phyloP scores from a whole-genome alignment of 129 eudicot genomes.

The Arctium minus region DNA sequence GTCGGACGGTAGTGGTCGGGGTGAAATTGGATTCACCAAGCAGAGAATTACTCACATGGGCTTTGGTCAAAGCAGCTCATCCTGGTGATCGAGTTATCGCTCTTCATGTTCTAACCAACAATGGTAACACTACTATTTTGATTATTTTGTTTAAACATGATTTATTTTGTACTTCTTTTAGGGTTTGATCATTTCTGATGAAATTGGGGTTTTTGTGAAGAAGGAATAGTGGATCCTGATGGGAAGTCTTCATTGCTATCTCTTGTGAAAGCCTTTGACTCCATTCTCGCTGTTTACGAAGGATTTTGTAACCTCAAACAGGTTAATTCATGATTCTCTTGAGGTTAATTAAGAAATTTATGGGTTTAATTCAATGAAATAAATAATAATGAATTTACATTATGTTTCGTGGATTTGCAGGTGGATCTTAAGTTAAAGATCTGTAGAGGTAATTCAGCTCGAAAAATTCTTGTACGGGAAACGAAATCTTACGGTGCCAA shows the following conservation, averaged over 20 bases:
- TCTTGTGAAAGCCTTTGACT: slow-evolving; percentile 80
- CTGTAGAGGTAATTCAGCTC: slow-evolving; percentile 80
- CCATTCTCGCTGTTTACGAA: slow-evolving; percentile 89
- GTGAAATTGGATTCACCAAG: slow-evolving; percentile 73
- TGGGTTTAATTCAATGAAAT: background rate
- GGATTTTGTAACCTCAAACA: slow-evolving; percentile 95
- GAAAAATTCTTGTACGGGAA: slow-evolving; percentile 78
- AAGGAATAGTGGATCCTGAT: slow-evolving; percentile 57
- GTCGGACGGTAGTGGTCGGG: slow-evolving; percentile 78
- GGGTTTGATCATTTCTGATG: slow-evolving; percentile 8
- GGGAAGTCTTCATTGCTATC: slow-evolving; percentile 73
- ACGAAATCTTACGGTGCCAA: slow-evolving; percentile 63
- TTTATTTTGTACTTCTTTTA: background rate
- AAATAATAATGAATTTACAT: background rate
- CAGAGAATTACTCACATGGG: slow-evolving; percentile 88
- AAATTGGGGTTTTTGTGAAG: slow-evolving; percentile 19
- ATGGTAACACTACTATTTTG: slow-evolving; percentile 30
- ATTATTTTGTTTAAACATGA: background rate
- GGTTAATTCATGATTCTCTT: slow-evolving; percentile 33
- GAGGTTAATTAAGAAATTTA: background rate
- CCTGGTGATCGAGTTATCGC: slow-evolving; percentile 89
- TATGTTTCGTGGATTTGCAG: slow-evolving; percentile 32
- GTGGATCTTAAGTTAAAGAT: slow-evolving; percentile 95
- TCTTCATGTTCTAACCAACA: slow-evolving; percentile 69
- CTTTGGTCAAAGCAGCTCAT: slow-evolving; percentile 80